phyloP scores from a whole-genome alignment of 31 red algal species.

The Odonthalia washingtoniensis region DNA sequence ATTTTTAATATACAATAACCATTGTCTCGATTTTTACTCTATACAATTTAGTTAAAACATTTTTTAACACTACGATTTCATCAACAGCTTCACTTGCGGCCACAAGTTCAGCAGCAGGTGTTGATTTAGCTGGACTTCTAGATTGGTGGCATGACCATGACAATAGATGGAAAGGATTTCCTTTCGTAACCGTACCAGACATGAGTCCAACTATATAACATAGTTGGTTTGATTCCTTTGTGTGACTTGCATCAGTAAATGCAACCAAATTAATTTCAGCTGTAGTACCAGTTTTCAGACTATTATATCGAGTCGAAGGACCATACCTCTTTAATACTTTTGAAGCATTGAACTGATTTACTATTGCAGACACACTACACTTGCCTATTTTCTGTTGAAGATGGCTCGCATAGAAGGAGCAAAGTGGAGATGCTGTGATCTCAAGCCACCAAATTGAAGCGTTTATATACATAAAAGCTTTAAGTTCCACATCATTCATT shows the following conservation, averaged over 20 bases:
- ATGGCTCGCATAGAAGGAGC: no score
- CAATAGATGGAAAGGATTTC: slow-evolving; percentile 5
- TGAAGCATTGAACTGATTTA: not conserved
- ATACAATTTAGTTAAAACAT: not conserved
- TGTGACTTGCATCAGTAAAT: slow-evolving; percentile 30
- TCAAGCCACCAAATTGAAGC: slow-evolving; percentile 15
- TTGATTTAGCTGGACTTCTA: not conserved
- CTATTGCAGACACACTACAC: not conserved
- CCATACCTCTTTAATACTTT: not conserved
- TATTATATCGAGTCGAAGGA: not conserved
- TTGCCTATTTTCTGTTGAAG: not conserved
- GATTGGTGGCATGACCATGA: slow-evolving; percentile 22
- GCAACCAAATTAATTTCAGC: not conserved
- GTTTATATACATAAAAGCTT: slow-evolving; percentile 13
- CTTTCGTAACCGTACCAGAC: not conserved
- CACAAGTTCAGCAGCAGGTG: not conserved
- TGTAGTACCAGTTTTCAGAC: not conserved
- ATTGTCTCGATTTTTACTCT: not conserved
- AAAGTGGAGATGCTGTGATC: slow-evolving; percentile 20
- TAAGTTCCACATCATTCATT: not conserved
- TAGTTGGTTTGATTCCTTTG: not conserved
- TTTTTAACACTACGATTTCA: slow-evolving; percentile 5
- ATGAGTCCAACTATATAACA: slow-evolving; percentile 10
- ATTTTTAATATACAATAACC: slow-evolving; percentile 9
- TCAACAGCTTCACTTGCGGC: no score